phyloP scores from a whole-genome alignment of 805 yeast genomes.

The Starmerella bombicola region DNA sequence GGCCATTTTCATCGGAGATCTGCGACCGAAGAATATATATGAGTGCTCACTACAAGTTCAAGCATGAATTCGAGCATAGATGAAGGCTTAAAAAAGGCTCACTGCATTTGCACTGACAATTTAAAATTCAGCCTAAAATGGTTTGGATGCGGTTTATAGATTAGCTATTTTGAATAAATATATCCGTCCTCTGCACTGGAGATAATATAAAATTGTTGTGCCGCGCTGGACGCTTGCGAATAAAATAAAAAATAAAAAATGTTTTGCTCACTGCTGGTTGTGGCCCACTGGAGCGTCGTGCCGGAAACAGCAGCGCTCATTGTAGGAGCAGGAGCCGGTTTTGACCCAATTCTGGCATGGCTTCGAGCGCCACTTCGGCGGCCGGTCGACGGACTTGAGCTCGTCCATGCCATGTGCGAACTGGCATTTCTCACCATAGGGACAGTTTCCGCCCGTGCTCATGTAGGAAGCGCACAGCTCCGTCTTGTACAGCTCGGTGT shows the following conservation, averaged over 20 bases:
- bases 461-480: slow-evolving; percentile 75
- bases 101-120: too few relatives aligned
- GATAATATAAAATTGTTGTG: slow-evolving; percentile 2
- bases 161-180: slow-evolving; percentile 8
- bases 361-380: slow-evolving; percentile 80
- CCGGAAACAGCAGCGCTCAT: slow-evolving; percentile 82
- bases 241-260: slow-evolving; percentile 4
- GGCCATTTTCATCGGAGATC: too few relatives aligned
- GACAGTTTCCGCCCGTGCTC: slow-evolving; percentile 58
- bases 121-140: too few relatives aligned
- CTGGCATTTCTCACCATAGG: slow-evolving; percentile 84
- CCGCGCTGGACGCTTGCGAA: neutral
- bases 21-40: too few relatives aligned
- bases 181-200: neutral
- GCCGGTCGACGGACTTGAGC: slow-evolving; percentile 56
- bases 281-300: slow-evolving; percentile 35
- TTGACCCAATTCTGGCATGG: slow-evolving; percentile 82
- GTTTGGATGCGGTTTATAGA: slow-evolving; percentile 6
- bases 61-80: too few relatives aligned
- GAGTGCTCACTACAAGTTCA: too few relatives aligned
- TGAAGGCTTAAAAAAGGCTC: too few relatives aligned
- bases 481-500: slow-evolving; percentile 73
- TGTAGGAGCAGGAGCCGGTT: slow-evolving; percentile 74
- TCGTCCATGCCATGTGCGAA: slow-evolving; percentile 84
- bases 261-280: slow-evolving; percentile 4